phyloP scores from a whole-genome alignment of 306 rosid genomes.

The Hippophae tibetana region DNA sequence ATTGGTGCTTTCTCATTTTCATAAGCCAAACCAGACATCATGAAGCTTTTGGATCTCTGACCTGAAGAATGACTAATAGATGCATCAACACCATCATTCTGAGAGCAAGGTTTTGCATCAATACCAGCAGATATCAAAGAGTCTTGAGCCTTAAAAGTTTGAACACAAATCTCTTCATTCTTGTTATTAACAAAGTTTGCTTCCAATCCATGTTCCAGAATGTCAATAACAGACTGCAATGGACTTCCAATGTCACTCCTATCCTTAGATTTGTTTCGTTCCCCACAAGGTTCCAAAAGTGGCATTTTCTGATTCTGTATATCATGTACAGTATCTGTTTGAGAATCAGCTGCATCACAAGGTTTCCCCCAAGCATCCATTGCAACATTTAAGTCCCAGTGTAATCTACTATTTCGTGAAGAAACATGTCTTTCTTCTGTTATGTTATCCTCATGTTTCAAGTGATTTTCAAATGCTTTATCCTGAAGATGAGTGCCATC shows the following conservation, averaged over 20 bases:
- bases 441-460: background rate
- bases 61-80: conserved; percentile 1
- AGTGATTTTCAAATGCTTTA: background rate
- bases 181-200: conserved; percentile 4
- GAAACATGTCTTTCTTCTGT: conserved; percentile 10
- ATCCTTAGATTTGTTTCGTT: background rate
- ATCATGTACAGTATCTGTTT: conserved; percentile 9
- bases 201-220: conserved; percentile 10
- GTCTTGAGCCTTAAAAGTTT: conserved; percentile 5
- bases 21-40: background rate
- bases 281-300: conserved; percentile 12
- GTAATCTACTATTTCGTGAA: conserved; percentile 25
- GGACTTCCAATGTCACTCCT: conserved; percentile 5
- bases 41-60: background rate
- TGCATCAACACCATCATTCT: conserved; percentile 7
- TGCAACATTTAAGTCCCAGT: conserved; percentile 32
- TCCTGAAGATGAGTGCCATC: conserved; percentile 3
- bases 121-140: conserved; percentile 10
- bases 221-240: conserved; percentile 5
- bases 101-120: background rate
- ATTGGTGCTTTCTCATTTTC: background rate
- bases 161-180: conserved; percentile 3
- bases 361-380: conserved; percentile 34
- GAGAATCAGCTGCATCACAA: conserved; percentile 12
- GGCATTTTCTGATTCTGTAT: conserved; percentile 3